Evolutionary conservation across 179 eudicot genomes (phyloP).

Genomic region (Camellia oleifera): DNA sequence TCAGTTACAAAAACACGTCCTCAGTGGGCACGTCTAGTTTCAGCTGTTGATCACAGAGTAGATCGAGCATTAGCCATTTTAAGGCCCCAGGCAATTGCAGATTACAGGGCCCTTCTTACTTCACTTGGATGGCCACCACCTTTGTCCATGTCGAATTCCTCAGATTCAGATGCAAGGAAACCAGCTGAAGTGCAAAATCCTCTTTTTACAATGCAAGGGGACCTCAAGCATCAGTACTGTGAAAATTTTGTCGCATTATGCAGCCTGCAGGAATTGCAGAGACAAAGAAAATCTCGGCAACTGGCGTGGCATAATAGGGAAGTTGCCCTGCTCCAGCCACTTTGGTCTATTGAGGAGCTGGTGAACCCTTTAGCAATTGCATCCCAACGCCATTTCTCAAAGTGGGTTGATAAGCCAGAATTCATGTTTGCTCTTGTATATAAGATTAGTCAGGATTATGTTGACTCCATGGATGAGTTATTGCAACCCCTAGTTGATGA

Average conservation of each 20-base stretch:
- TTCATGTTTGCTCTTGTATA: constrained; percentile 81
- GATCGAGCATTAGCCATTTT: constrained; percentile 83
- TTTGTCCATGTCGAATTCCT: constrained; percentile 51
- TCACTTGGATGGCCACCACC: constrained; percentile 96
- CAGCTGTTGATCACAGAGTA: constrained; percentile 89
- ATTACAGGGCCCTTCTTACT: constrained; percentile 73
- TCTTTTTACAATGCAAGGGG: constrained; percentile 70
- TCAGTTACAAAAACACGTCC: constrained; percentile 65
- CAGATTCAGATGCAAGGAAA: constrained; percentile 43
- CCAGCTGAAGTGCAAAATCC: constrained; percentile 60
- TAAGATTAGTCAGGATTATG: constrained; percentile 74
- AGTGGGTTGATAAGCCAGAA: constrained; percentile 87
- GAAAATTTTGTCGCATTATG: constrained; percentile 82
- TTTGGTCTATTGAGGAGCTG: constrained; percentile 94
- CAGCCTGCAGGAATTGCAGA: constrained; percentile 75
- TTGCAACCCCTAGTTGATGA: constrained; percentile 92
- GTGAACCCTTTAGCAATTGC: constrained; percentile 73
- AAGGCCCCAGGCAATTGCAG: constrained; percentile 93
- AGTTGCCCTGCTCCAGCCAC: constrained; percentile 65
- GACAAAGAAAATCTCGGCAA: constrained; percentile 75
- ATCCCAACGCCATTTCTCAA: constrained; percentile 74
- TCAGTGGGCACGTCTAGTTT: constrained; percentile 72
- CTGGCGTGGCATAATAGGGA: constrained; percentile 57
- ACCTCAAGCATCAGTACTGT: constrained; percentile 67
- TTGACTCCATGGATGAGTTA: constrained; percentile 84